phyloP scores from a whole-genome alignment of 768 basidiomycete species.

The Agrocybe chaxingu region DNA sequence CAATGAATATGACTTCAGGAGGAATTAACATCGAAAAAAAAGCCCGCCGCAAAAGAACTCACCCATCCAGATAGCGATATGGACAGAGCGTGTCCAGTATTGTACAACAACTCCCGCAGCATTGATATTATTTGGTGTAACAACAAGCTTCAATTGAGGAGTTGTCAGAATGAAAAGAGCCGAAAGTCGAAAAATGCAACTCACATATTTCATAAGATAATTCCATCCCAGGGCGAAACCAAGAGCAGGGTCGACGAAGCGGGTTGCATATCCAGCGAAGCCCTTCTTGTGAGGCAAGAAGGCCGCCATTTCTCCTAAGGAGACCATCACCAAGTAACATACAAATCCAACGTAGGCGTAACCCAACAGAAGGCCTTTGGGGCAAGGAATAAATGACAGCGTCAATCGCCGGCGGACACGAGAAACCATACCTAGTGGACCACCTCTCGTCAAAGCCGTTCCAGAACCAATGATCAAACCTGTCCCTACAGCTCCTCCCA shows the following conservation, averaged over 20 bases:
- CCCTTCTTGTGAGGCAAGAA: conserved; percentile 61
- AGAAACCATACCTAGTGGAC: conserved; percentile 40
- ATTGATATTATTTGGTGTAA: conserved; percentile 65
- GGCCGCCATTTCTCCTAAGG: conserved; percentile 49
- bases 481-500: conserved; percentile 51
- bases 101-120: conserved; percentile 53
- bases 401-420: neutral
- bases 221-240: conserved; percentile 69
- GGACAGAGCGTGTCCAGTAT: conserved; percentile 43
- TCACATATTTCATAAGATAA: conserved; percentile 55
- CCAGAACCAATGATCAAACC: conserved; percentile 58
- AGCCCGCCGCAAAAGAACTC: conserved; percentile 23
- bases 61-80: conserved; percentile 59
- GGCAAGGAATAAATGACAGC: neutral
- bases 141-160: conserved; percentile 40
- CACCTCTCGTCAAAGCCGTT: conserved; percentile 53
- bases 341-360: conserved; percentile 52
- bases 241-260: conserved; percentile 65
- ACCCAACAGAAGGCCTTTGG: conserved; percentile 29
- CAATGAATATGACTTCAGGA: conserved; percentile 48
- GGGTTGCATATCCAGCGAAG: conserved; percentile 57
- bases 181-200: conserved; percentile 10
- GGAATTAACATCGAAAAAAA: neutral
- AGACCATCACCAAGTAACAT: conserved; percentile 59
- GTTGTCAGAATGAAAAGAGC: conserved; percentile 4